These are phyloP conservation scores for Lactarius evosmus DNA, from an alignment of 768 basidiomycete species.

Conservation along the genomic window DNA sequence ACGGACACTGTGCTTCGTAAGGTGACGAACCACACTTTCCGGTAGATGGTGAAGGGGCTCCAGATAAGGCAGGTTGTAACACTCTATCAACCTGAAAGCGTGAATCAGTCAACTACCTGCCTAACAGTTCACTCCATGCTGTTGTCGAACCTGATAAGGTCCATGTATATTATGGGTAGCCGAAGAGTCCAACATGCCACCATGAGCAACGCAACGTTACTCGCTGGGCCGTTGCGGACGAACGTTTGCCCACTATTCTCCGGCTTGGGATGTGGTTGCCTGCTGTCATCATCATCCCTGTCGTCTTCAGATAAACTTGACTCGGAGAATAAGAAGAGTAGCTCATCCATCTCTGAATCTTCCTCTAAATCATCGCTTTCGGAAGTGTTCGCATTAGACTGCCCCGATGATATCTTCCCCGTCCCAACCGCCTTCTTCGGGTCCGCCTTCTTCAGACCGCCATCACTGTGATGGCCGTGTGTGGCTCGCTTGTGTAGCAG, in stretches of 20 bases:
- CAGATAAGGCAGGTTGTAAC: constrained; percentile 76
- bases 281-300: constrained; percentile 24
- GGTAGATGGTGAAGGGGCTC: constrained; percentile 66
- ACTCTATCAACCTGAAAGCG: constrained; percentile 60
- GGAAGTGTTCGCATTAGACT: constrained; percentile 30
- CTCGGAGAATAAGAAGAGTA: constrained; percentile 42
- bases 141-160: constrained; percentile 58
- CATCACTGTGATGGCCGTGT: background rate
- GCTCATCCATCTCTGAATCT: constrained; percentile 40
- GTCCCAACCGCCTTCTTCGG: constrained; percentile 27
- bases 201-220: constrained; percentile 64
- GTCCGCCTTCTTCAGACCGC: constrained; percentile 21
- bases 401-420: background rate
- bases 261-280: constrained; percentile 15
- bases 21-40: constrained; percentile 55
- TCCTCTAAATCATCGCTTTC: constrained; percentile 33
- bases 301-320: constrained; percentile 35
- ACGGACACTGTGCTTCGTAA: constrained; percentile 65
- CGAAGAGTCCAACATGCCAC: constrained; percentile 79
- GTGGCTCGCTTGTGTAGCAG: constrained; percentile 44
- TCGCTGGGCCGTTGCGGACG: constrained; percentile 41
- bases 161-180: constrained; percentile 69
- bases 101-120: background rate
- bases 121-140: background rate
- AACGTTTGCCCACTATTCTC: constrained; percentile 18